A percentile compares a stretch with the other conserved stretches of the same genome.
These are phyloP conservation scores for Ramaria sp. DNA, from an alignment of 768 basidiomycete genomes.

Conservation along the genomic window DNA sequence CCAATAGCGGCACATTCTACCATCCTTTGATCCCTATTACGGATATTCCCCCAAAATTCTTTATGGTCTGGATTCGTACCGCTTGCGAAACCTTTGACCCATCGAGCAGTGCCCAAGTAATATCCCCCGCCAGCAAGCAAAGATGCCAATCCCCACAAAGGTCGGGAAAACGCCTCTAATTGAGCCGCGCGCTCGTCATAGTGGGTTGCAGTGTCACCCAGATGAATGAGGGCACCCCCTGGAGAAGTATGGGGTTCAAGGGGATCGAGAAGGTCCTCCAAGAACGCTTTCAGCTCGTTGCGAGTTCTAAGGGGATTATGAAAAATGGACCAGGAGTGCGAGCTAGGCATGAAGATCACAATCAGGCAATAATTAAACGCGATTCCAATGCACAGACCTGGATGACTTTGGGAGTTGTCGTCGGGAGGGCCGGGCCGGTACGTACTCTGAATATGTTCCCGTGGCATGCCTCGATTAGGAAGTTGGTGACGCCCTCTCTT, in stretches of 20 bases:
- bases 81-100: slow-evolving; percentile 54
- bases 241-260: slow-evolving; percentile 60
- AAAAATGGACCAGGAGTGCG: slow-evolving; percentile 14
- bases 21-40: slow-evolving; percentile 71
- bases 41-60: slow-evolving; percentile 72
- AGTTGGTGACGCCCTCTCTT: too few relatives aligned
- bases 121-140: slow-evolving; percentile 53
- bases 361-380: not conserved
- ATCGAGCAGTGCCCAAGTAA: slow-evolving; percentile 48
- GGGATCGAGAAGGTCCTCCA: slow-evolving; percentile 51
- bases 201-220: slow-evolving; percentile 54
- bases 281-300: slow-evolving; percentile 45
- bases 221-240: slow-evolving; percentile 59
- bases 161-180: slow-evolving; percentile 67
- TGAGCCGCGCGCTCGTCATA: slow-evolving; percentile 64
- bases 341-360: slow-evolving; percentile 1
- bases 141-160: slow-evolving; percentile 65
- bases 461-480: too few relatives aligned
- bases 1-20: slow-evolving; percentile 74
- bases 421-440: too few relatives aligned
- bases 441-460: too few relatives aligned
- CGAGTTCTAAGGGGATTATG: slow-evolving; percentile 52
- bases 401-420: too few relatives aligned
- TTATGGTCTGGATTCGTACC: slow-evolving; percentile 56
- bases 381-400: not conserved